Evolutionary conservation across 1,284 basidiomycete species (phyloP).

Genomic region (Fomitopsis pinicola): DNA sequence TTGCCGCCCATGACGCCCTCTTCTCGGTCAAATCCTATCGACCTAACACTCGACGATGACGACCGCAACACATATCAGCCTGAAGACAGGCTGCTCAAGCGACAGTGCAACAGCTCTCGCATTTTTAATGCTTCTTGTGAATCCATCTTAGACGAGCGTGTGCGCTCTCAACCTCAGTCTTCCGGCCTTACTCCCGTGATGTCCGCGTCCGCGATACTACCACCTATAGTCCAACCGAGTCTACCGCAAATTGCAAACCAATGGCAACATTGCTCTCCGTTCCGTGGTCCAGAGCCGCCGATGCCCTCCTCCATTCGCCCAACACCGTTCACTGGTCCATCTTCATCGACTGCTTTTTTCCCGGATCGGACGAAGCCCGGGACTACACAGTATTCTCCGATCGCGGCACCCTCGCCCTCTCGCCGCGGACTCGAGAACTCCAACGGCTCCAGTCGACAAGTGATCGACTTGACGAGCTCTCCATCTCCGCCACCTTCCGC

Average conservation of each 20-base stretch:
- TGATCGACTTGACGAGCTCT: constrained; percentile 75
- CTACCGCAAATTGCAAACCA: not conserved
- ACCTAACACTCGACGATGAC: constrained; percentile 30
- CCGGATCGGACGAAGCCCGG: constrained; percentile 17
- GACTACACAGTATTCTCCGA: constrained; percentile 20
- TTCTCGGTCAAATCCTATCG: constrained; percentile 27
- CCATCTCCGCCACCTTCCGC: constrained; percentile 62
- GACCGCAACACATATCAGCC: constrained; percentile 10
- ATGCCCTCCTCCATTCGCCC: constrained; percentile 16
- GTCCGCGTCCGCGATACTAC: constrained; percentile 23
- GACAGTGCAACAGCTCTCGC: constrained; percentile 18
- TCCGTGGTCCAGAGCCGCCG: constrained; percentile 8
- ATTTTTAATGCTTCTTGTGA: constrained; percentile 22
- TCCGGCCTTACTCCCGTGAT: constrained; percentile 28
- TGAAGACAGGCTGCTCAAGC: constrained; percentile 23
- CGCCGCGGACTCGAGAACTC: not conserved
- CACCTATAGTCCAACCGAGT: constrained; percentile 3
- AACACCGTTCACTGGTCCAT: constrained; percentile 23
- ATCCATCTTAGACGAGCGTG: constrained; percentile 5
- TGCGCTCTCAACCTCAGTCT: constrained; percentile 17
- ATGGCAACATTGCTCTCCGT: constrained; percentile 6
- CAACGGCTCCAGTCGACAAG: constrained; percentile 32
- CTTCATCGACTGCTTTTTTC: constrained; percentile 30
- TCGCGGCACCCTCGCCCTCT: constrained; percentile 1
- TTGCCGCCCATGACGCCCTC: constrained; percentile 14